phyloP scores from a whole-genome alignment of 768 basidiomycete species.

The Lentinula guzmanii region DNA sequence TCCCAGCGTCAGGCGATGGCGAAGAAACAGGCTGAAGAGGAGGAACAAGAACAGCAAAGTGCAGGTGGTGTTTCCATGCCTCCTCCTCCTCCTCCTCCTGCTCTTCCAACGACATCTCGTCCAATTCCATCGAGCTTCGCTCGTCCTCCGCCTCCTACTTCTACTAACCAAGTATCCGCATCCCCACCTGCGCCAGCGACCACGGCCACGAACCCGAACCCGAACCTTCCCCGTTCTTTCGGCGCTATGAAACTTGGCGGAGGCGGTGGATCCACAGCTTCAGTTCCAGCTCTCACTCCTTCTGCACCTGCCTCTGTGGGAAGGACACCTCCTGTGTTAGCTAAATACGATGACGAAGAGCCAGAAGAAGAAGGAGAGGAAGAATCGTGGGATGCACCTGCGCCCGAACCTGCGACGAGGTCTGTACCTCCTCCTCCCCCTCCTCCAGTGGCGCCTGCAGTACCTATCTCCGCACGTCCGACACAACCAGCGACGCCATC shows the following conservation, averaged over 20 bases:
- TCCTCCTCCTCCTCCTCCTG: not conserved
- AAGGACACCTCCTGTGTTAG: not conserved
- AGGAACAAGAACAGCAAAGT: conserved; percentile 28
- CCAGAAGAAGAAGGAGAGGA: not conserved
- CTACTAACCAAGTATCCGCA: not conserved
- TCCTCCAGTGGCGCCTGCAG: conserved; percentile 33
- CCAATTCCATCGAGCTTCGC: not conserved
- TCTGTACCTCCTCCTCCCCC: conserved; percentile 45
- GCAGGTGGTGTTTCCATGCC: too few species aligned
- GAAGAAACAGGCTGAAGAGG: conserved; percentile 81
- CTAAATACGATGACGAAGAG: not conserved
- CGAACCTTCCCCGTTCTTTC: conserved; percentile 42
- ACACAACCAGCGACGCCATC: conserved; percentile 23
- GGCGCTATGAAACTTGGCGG: conserved; percentile 3
- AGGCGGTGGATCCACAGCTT: not conserved
- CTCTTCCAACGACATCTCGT: conserved; percentile 18
- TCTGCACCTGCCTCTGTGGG: not conserved
- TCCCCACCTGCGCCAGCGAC: not conserved
- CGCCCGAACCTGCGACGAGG: not conserved
- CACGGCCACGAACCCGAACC: conserved; percentile 11
- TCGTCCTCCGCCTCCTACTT: not conserved
- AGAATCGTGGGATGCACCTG: not conserved
- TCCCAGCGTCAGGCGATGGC: conserved; percentile 88
- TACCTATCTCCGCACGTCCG: conserved; percentile 32
- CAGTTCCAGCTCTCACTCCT: too few species aligned